These are phyloP conservation scores for Vigna reflexopilosa DNA, from an alignment of 306 rosid species.

Conservation along the genomic window DNA sequence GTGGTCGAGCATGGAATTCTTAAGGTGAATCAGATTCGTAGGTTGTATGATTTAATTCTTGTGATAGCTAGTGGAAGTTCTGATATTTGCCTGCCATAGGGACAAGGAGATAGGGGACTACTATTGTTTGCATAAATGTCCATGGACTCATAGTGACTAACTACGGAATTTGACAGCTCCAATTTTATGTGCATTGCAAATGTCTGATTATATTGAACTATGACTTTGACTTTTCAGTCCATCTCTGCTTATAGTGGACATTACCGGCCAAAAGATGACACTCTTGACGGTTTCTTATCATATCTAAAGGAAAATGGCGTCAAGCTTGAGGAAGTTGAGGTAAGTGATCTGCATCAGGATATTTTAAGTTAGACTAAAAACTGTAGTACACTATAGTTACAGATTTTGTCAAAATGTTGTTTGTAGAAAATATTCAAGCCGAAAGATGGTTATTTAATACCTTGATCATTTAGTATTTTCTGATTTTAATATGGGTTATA, in stretches of 20 bases:
- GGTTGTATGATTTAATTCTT: slow-evolving; percentile 23
- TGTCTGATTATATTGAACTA: slow-evolving; percentile 36
- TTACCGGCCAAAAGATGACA: slow-evolving; percentile 84
- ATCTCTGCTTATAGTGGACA: slow-evolving; percentile 96
- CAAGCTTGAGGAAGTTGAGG: slow-evolving; percentile 80
- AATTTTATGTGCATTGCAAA: not conserved
- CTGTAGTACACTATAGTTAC: not conserved
- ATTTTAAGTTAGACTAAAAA: slow-evolving; percentile 6
- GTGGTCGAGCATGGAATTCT: slow-evolving; percentile 71
- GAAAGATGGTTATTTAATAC: not conserved
- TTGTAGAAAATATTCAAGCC: not conserved
- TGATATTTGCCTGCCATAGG: not conserved
- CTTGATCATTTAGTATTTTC: not conserved
- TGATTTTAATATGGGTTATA: not conserved
- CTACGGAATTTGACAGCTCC: not conserved
- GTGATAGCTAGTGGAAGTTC: slow-evolving; percentile 6
- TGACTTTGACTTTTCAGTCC: slow-evolving; percentile 64
- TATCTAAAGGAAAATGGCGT: slow-evolving; percentile 78
- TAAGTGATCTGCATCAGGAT: slow-evolving; percentile 44
- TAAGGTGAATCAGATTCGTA: slow-evolving; percentile 58
- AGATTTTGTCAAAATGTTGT: not conserved
- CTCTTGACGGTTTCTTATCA: slow-evolving; percentile 67
- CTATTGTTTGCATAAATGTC: not conserved
- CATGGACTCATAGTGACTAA: not conserved
- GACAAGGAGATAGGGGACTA: not conserved